A percentile compares a stretch with the other conserved stretches of the same genome.
Evolutionary conservation across 257 asterid genomes (phyloP).

Genomic region (Solanum okadae): DNA sequence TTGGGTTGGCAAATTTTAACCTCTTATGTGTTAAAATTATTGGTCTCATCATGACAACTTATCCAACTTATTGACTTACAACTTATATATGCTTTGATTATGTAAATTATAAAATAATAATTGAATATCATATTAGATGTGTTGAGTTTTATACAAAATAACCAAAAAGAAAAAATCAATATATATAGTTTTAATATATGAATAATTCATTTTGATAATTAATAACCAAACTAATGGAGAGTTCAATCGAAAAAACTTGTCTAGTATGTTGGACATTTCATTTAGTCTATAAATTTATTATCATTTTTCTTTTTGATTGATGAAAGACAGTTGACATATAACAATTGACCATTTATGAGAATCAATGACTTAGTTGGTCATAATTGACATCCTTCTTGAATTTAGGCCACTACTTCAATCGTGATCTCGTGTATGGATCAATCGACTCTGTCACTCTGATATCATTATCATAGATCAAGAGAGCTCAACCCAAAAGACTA

Average conservation of each 20-base stretch:
- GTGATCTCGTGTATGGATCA: neutral
- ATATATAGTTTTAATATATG: neutral
- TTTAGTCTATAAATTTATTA: neutral
- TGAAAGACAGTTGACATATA: neutral
- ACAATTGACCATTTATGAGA: rapidly evolving
- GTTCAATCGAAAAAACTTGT: neutral
- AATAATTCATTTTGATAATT: neutral
- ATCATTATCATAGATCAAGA: neutral
- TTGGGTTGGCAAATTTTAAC: conserved; percentile 30
- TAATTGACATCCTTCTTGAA: neutral
- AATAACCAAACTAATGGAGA: neutral
- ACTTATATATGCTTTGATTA: neutral
- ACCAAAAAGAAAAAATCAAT: neutral
- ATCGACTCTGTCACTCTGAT: neutral
- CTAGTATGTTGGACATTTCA: neutral
- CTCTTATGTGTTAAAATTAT: conserved; percentile 26
- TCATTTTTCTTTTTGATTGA: neutral
- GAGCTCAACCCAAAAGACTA: neutral
- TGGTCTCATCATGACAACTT: neutral
- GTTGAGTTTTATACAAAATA: neutral
- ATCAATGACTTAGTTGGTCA: neutral
- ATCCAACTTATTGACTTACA: neutral
- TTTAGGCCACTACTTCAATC: neutral
- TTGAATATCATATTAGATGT: neutral
- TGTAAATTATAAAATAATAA: neutral